Conservation (phyloP, 345 rosid genomes). For the Eucalyptus leucophloia region DNA sequence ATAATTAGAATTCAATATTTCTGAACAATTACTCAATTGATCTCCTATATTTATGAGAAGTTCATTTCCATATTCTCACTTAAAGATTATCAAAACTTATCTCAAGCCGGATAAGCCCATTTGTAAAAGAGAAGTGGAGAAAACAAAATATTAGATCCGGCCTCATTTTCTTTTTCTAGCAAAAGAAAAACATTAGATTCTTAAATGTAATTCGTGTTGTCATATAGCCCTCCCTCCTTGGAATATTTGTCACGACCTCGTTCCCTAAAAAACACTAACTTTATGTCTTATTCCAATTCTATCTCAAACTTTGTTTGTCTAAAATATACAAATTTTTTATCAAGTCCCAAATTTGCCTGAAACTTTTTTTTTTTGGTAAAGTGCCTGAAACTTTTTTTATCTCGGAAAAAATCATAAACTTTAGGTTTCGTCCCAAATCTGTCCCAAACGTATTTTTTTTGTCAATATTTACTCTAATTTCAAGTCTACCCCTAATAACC, state of each 20-base stretch:
- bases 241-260: background rate
- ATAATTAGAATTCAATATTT: background rate
- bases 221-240: background rate
- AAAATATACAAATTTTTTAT: background rate
- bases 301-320: background rate
- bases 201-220: background rate
- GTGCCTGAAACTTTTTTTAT: fast-evolving
- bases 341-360: fast-evolving
- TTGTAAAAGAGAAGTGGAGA: background rate
- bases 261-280: no score
- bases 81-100: background rate
- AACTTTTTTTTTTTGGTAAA: no score
- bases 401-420: fast-evolving
- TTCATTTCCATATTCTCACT: background rate
- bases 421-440: background rate
- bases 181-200: background rate
- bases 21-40: background rate
- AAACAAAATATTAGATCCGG: background rate
- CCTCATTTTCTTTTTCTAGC: background rate
- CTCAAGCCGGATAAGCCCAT: background rate
- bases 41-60: background rate
- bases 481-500: no score
- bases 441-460: fast-evolving
- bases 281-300: no score
- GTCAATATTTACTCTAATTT: background rate